Evolutionary conservation across 371 early-diverging fungal species (phyloP).

Genomic region (Phascolomyces articulosus): DNA sequence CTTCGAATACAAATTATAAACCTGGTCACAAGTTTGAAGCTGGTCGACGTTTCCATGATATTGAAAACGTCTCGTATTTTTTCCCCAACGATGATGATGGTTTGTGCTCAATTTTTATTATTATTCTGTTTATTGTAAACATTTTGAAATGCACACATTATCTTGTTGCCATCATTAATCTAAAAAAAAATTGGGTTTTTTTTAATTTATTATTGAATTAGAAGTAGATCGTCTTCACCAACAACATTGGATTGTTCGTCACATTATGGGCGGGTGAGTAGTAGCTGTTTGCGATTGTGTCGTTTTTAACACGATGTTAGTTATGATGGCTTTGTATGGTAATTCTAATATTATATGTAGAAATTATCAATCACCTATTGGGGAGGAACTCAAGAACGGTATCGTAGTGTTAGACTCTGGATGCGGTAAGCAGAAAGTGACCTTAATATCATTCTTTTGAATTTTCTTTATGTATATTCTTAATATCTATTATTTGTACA

Average conservation of each 20-base stretch:
- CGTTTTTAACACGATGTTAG: neutral
- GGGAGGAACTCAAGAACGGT: constrained; percentile 16
- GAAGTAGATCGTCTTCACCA: constrained; percentile 19
- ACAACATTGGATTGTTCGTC: constrained; percentile 16
- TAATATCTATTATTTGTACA: neutral
- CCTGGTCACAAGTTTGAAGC: constrained; percentile 32
- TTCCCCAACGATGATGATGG: constrained; percentile 57
- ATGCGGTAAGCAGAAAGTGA: constrained; percentile 14
- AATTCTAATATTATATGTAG: neutral
- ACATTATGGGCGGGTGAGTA: constrained; percentile 14
- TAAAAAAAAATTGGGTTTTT: too few relatives aligned
- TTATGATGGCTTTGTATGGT: neutral
- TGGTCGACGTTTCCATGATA: constrained; percentile 53
- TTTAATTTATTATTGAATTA: constrained; percentile 1
- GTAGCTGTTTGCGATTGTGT: too few relatives aligned
- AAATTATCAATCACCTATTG: constrained; percentile 18
- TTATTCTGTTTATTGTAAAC: too few relatives aligned
- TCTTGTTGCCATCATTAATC: too few relatives aligned
- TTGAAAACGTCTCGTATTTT: constrained; percentile 46
- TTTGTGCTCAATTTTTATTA: neutral
- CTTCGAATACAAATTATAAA: neutral
- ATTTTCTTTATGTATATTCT: too few relatives aligned
- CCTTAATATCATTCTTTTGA: too few relatives aligned
- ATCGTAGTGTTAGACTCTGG: constrained; percentile 24
- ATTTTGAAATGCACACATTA: too few relatives aligned